phyloP scores from a whole-genome alignment of 768 basidiomycete species.

The Tephrocybe sp. region DNA sequence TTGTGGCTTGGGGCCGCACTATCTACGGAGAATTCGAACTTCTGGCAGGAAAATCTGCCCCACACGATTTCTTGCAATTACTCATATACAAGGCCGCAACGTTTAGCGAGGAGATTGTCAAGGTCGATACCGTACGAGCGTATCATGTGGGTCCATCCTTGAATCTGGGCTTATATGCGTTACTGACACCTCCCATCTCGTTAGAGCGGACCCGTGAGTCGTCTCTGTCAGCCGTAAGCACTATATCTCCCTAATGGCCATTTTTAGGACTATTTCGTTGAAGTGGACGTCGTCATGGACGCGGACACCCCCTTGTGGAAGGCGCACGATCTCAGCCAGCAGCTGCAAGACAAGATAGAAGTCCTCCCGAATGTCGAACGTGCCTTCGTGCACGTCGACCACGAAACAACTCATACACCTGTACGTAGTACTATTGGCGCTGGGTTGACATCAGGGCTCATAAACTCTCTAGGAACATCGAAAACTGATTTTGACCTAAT shows the following conservation, averaged over 20 bases:
- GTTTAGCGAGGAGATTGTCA: conserved; percentile 82
- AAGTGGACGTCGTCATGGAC: conserved; percentile 93
- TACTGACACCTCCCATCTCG: conserved; percentile 1
- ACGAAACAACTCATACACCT: conserved; percentile 81
- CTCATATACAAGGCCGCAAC: conserved; percentile 92
- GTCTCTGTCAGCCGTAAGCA: not conserved
- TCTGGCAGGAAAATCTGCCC: conserved; percentile 90
- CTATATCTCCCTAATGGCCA: no score
- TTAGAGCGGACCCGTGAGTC: conserved; percentile 68
- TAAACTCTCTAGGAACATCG: conserved; percentile 44
- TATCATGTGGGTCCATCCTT: conserved; percentile 66
- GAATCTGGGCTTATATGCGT: conserved; percentile 4
- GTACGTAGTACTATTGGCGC: conserved; percentile 26
- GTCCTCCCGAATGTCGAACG: conserved; percentile 86
- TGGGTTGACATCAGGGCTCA: conserved; percentile 4
- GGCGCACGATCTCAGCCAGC: conserved; percentile 83
- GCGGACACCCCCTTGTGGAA: conserved; percentile 86
- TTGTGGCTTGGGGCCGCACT: conserved; percentile 74
- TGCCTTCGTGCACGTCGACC: conserved; percentile 94
- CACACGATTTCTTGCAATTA: conserved; percentile 86
- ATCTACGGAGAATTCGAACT: conserved; percentile 81
- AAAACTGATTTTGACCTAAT: conserved; percentile 27
- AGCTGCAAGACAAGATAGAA: conserved; percentile 87
- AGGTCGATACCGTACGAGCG: conserved; percentile 89
- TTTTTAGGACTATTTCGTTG: conserved; percentile 83